These are phyloP conservation scores for Diplodia sapinea DNA, from an alignment of 2,329 filamentous ascomycete species.

Conservation along the genomic window DNA sequence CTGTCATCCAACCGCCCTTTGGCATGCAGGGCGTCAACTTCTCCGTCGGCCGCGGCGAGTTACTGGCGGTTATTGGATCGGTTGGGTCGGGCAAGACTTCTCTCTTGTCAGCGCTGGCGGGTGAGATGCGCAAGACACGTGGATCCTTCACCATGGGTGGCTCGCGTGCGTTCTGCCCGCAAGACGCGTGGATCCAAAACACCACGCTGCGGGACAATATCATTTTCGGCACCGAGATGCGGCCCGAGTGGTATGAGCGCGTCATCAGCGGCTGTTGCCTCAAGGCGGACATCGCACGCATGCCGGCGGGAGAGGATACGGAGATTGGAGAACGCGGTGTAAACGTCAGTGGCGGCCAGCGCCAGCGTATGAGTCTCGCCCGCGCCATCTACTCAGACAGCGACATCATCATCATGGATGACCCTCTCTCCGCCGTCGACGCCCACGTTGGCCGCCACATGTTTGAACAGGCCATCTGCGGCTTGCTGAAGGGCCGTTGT, in stretches of 20 bases:
- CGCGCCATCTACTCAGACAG: constrained; percentile 72
- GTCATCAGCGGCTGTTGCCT: constrained; percentile 86
- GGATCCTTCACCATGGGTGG: constrained; percentile 79
- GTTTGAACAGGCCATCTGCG: constrained; percentile 92
- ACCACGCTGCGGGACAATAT: constrained; percentile 87
- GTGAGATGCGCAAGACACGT: constrained; percentile 86
- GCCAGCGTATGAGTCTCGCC: constrained; percentile 95
- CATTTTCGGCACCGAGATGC: constrained; percentile 77
- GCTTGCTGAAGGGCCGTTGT: constrained; percentile 85
- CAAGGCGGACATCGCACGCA: constrained; percentile 84
- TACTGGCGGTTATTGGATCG: constrained; percentile 80
- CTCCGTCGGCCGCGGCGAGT: constrained; percentile 72
- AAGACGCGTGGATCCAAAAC: constrained; percentile 98
- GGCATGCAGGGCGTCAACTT: constrained; percentile 72
- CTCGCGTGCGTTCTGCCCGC: constrained; percentile 86
- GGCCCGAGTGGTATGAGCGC: constrained; percentile 78
- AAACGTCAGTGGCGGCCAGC: constrained; percentile 93
- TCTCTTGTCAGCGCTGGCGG: constrained; percentile 83
- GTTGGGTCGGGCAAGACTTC: constrained; percentile 92
- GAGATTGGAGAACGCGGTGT: constrained; percentile 97
- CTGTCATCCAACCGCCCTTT: constrained; percentile 66
- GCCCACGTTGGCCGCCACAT: constrained; percentile 71
- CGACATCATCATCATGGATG: constrained; percentile 68
- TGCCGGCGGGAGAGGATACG: constrained; percentile 86
- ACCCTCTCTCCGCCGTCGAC: constrained; percentile 64